phyloP scores from a whole-genome alignment of 345 rosid species.

The Microthlaspi erraticum region DNA sequence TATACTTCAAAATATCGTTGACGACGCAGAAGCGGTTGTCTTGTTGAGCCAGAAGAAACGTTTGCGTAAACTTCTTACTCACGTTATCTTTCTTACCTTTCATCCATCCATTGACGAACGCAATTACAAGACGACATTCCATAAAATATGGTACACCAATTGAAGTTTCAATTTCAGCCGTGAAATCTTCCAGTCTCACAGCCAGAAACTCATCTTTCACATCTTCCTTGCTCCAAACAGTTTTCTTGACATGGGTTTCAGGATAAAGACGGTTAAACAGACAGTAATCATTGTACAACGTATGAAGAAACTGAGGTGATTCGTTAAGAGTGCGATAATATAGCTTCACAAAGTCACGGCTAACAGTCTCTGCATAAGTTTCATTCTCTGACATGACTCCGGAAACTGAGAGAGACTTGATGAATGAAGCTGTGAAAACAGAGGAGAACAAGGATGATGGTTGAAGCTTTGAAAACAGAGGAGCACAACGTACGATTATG shows the following conservation, averaged over 20 bases:
- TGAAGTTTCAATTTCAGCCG: conserved; percentile 28
- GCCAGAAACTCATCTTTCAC: conserved; percentile 36
- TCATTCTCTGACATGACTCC: conserved; percentile 13
- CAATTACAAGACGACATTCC: conserved; percentile 17
- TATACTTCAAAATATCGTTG: conserved; percentile 31
- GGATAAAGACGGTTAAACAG: conserved; percentile 34
- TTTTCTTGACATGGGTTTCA: conserved; percentile 16
- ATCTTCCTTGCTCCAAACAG: conserved; percentile 21
- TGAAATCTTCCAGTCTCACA: conserved; percentile 16
- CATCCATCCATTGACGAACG: conserved; percentile 28
- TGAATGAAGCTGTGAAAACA: background rate
- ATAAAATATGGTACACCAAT: conserved; percentile 29
- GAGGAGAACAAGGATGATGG: background rate
- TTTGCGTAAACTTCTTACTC: conserved; percentile 27
- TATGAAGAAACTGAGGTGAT: conserved; percentile 32
- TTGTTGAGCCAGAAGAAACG: conserved; percentile 28
- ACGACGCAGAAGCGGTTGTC: conserved; percentile 7
- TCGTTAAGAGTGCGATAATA: conserved; percentile 28
- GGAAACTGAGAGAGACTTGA: background rate
- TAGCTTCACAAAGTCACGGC: conserved; percentile 17
- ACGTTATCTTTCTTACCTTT: conserved; percentile 26
- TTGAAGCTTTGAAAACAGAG: background rate
- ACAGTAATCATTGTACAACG: conserved; percentile 19
- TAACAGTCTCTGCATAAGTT: conserved; percentile 11
- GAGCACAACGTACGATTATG: conserved; percentile 3